A percentile compares a stretch with the other conserved stretches of the same genome.
Conservation (phyloP, 2,329 filamentous ascomycete genomes). For the Exophiala xenobiotica region DNA sequence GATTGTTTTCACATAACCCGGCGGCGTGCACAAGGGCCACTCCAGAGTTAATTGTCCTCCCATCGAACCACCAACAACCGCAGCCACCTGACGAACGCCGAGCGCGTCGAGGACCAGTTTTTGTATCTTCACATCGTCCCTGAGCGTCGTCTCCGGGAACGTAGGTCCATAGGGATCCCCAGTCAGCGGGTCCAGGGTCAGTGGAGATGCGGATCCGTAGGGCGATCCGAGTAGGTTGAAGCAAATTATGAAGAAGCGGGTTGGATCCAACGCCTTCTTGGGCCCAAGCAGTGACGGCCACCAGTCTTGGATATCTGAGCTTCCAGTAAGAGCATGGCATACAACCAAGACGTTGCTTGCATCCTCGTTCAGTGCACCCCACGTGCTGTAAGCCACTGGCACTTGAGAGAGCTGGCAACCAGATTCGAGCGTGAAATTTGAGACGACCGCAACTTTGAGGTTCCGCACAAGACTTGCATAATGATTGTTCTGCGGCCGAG, state of each 20-base stretch:
- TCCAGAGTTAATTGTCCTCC: constrained; percentile 58
- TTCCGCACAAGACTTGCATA: constrained; percentile 82
- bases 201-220: constrained; percentile 54
- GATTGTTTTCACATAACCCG: constrained; percentile 54
- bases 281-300: constrained; percentile 54
- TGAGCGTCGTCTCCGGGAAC: constrained; percentile 89
- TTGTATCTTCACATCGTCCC: constrained; percentile 79
- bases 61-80: constrained; percentile 58
- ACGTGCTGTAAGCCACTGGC: constrained; percentile 63
- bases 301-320: constrained; percentile 55
- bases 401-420: constrained; percentile 78
- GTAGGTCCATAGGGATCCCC: constrained; percentile 84
- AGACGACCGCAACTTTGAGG: constrained; percentile 81
- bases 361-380: constrained; percentile 55
- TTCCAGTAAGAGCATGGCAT: constrained; percentile 53
- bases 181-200: constrained; percentile 56
- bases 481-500: constrained; percentile 59
- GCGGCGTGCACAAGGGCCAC: constrained; percentile 72
- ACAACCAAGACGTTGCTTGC: constrained; percentile 64
- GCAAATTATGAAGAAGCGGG: constrained; percentile 55
- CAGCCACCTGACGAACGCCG: constrained; percentile 53
- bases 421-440: constrained; percentile 87
- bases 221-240: constrained; percentile 55
- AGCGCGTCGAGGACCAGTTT: constrained; percentile 55
- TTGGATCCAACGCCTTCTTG: constrained; percentile 53